phyloP scores from a whole-genome alignment of 345 rosid genomes.

The Rhodamnia rubescens region DNA sequence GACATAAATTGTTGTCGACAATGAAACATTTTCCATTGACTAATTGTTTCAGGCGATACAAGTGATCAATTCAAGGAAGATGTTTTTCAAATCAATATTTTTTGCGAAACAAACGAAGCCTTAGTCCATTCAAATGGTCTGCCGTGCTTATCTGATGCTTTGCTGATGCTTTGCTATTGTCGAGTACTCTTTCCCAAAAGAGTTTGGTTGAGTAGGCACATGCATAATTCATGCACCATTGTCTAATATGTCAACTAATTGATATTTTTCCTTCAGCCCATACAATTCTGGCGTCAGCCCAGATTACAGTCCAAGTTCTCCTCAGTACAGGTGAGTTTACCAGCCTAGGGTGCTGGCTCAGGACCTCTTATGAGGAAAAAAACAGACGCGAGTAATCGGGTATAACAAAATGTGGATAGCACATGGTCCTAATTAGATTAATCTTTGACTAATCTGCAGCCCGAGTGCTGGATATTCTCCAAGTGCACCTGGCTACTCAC shows the following conservation, averaged over 20 bases:
- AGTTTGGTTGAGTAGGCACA: background rate
- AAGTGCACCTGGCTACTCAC: conserved; percentile 72
- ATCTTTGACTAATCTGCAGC: conserved; percentile 9
- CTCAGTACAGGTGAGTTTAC: conserved; percentile 37
- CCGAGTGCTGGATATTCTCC: conserved; percentile 90
- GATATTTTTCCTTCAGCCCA: conserved; percentile 32
- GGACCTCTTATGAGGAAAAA: no score
- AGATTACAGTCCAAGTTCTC: conserved; percentile 69
- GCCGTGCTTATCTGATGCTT: conserved; percentile 1
- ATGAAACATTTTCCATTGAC: background rate
- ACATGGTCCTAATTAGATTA: background rate
- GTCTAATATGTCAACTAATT: background rate
- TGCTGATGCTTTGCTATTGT: conserved; percentile 2
- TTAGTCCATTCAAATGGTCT: background rate
- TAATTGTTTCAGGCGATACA: conserved; percentile 41
- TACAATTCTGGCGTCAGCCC: conserved; percentile 65
- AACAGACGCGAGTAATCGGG: background rate
- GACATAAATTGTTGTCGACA: no score
- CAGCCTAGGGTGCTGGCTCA: no score
- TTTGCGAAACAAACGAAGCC: conserved; percentile 6
- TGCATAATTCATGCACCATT: background rate
- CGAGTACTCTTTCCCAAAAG: background rate
- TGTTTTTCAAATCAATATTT: no score
- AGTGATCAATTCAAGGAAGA: background rate
- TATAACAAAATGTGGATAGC: background rate